phyloP scores from a whole-genome alignment of 192 early-diverging fungal species.

The Coemansia sp. region DNA sequence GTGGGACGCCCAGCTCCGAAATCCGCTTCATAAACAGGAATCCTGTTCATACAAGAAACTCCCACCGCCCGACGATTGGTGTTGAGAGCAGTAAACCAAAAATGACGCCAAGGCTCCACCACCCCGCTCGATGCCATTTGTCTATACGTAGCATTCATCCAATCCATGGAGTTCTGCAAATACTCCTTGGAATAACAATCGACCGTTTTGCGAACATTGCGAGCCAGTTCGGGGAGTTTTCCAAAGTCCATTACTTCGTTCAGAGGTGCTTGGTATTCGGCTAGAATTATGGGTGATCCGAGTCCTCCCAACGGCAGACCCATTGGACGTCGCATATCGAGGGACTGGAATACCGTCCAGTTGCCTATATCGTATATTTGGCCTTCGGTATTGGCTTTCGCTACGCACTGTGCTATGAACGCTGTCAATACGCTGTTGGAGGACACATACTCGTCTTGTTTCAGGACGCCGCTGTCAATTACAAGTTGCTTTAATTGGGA shows the following conservation, averaged over 20 bases:
- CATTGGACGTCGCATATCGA: slow-evolving; percentile 46
- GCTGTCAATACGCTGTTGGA: slow-evolving; percentile 33
- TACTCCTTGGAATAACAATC: slow-evolving; percentile 28
- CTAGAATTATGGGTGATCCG: slow-evolving; percentile 45
- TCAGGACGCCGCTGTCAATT: slow-evolving; percentile 25
- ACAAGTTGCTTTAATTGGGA: slow-evolving; percentile 16
- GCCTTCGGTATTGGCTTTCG: slow-evolving; percentile 29
- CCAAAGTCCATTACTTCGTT: slow-evolving; percentile 7
- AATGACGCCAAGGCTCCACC: slow-evolving; percentile 41
- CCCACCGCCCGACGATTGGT: slow-evolving; percentile 29
- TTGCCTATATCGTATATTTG: slow-evolving; percentile 25
- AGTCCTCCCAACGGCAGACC: slow-evolving; percentile 27
- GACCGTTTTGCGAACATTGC: slow-evolving; percentile 21
- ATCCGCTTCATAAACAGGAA: slow-evolving; percentile 43
- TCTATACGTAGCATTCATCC: slow-evolving; percentile 29
- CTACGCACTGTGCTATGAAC: slow-evolving; percentile 29
- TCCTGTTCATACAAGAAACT: slow-evolving; percentile 47
- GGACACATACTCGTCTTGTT: slow-evolving; percentile 36
- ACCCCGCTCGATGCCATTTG: slow-evolving; percentile 15
- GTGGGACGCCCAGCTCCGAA: slow-evolving; percentile 38
- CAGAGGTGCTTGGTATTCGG: slow-evolving; percentile 16
- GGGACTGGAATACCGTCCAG: slow-evolving; percentile 43
- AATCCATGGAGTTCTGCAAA: slow-evolving; percentile 32
- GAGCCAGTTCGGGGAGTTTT: slow-evolving; percentile 12
- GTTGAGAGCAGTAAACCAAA: slow-evolving; percentile 45